Percentiles rank a stretch among this genome's conserved stretches.
Evolutionary conservation across 2,329 filamentous ascomycete genomes (phyloP).

Genomic region (Gnomoniopsis smithogilvyi): DNA sequence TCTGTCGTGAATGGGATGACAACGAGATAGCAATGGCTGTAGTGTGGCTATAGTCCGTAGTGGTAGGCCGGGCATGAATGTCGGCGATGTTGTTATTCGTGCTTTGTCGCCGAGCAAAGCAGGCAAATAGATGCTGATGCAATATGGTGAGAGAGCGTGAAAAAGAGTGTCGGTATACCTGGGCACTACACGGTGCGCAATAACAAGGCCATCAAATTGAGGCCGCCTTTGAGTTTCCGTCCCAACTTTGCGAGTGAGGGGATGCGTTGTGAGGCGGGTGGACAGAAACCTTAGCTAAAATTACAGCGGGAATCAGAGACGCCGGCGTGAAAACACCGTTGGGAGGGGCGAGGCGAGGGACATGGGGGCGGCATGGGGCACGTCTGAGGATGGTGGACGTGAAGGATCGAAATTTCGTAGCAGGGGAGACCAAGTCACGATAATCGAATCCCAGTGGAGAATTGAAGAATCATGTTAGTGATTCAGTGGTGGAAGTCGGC

Average conservation of each 20-base stretch:
- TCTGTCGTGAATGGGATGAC: not conserved
- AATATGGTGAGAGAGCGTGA: not conserved
- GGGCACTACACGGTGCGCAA: not conserved
- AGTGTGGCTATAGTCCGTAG: too few species aligned
- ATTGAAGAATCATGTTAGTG: not conserved
- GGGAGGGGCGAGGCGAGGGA: not conserved
- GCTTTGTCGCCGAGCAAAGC: not conserved
- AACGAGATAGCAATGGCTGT: too few species aligned
- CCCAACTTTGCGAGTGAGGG: conserved; percentile 1
- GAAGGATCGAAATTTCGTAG: not conserved
- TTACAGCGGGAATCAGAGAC: not conserved
- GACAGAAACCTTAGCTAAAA: not conserved
- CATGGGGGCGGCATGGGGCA: not conserved
- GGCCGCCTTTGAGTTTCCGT: conserved; percentile 7
- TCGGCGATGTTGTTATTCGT: not conserved
- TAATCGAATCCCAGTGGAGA: not conserved
- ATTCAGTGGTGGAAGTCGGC: not conserved
- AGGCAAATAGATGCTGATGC: not conserved
- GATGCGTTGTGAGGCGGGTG: not conserved
- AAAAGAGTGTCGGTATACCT: not conserved
- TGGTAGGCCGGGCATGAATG: not conserved
- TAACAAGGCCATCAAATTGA: not conserved
- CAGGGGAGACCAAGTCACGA: not conserved
- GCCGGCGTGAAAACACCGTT: not conserved
- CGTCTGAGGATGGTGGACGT: conserved; percentile 1